Conservation (phyloP, 805 yeast species). For the Ogataea trehaloabstinens region DNA sequence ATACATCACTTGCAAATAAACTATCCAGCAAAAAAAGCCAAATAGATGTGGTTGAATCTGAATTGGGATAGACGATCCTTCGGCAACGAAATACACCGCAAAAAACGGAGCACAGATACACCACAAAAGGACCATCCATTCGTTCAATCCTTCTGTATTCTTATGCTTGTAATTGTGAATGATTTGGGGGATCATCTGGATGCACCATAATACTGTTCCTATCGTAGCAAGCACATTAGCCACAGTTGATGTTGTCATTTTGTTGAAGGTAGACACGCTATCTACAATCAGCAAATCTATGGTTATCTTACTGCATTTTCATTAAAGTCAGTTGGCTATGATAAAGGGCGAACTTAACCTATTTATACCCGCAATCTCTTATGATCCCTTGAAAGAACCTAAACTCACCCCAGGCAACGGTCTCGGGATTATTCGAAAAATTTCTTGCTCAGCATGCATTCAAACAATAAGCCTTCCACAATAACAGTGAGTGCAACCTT, state of each 20-base stretch:
- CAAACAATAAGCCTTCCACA: too few species aligned
- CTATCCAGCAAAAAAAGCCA: constrained; percentile 46
- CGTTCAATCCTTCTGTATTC: constrained; percentile 84
- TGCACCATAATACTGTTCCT: constrained; percentile 91
- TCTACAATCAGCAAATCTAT: too few species aligned
- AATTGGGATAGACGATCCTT: constrained; percentile 49
- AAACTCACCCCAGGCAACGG: too few species aligned
- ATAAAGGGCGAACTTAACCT: too few species aligned
- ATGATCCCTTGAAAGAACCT: too few species aligned
- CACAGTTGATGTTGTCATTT: constrained; percentile 45
- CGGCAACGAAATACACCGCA: constrained; percentile 48
- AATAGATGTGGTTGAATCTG: constrained; percentile 54
- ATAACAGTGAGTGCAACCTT: too few species aligned
- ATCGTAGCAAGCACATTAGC: constrained; percentile 79
- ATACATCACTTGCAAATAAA: constrained; percentile 49
- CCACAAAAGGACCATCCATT: constrained; percentile 87
- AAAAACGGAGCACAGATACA: constrained; percentile 57
- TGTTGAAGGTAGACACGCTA: constrained; percentile 57
- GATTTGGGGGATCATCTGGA: constrained; percentile 79
- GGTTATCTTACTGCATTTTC: too few species aligned
- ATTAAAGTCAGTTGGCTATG: too few species aligned
- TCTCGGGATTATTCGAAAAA: too few species aligned
- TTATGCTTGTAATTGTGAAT: constrained; percentile 69
- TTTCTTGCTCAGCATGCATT: too few species aligned
- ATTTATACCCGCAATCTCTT: too few species aligned